Evolutionary conservation across 148 eudicot species (phyloP).

Genomic region (Fagopyrum homotropicum): DNA sequence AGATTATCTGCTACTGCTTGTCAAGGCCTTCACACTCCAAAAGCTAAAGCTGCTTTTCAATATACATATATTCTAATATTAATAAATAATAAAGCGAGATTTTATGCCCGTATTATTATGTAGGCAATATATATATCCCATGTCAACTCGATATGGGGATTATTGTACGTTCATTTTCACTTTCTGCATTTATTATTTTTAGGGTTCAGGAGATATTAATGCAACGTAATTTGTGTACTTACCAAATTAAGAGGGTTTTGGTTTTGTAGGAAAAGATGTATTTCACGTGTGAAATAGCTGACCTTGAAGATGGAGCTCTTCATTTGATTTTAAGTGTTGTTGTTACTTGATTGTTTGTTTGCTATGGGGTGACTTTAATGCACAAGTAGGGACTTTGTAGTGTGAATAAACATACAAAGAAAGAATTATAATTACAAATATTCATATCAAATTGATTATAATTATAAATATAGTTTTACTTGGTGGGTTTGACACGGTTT

Average conservation of each 20-base stretch:
- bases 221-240: too few relatives aligned
- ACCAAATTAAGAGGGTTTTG: too few relatives aligned
- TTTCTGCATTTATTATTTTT: background rate
- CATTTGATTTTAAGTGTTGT: background rate
- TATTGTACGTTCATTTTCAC: background rate
- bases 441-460: too few relatives aligned
- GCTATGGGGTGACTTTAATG: background rate
- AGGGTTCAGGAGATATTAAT: too few relatives aligned
- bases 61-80: background rate
- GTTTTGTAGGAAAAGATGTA: too few relatives aligned
- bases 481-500: too few relatives aligned
- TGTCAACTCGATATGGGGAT: background rate
- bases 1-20: background rate
- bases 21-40: conserved; percentile 11
- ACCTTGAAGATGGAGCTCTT: background rate
- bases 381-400: background rate
- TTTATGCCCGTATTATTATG: background rate
- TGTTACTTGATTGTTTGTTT: background rate
- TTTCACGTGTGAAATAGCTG: background rate
- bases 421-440: background rate
- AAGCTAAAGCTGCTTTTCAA: conserved; percentile 1
- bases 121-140: conserved; percentile 2
- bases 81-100: background rate
- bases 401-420: background rate
- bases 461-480: too few relatives aligned